phyloP scores from a whole-genome alignment of 768 basidiomycete species.

The Amanita rimosa region DNA sequence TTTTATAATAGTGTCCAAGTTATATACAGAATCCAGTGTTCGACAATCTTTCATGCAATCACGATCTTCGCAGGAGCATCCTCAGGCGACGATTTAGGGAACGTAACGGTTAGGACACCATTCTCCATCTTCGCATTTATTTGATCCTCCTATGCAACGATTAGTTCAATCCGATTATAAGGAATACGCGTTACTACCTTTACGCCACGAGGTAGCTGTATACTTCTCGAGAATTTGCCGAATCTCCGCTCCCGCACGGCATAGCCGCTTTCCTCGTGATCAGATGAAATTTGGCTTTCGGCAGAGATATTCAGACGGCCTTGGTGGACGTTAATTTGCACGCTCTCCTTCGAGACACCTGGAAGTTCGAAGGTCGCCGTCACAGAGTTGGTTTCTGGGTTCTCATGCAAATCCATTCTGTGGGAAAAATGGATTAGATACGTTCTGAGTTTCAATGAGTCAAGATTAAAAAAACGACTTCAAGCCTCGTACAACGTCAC shows the following conservation, averaged over 20 bases:
- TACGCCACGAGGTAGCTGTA: slow-evolving; percentile 43
- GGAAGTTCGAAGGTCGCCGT: slow-evolving; percentile 56
- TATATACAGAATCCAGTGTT: neutral
- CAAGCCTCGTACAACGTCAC: too few relatives aligned
- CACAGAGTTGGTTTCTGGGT: slow-evolving; percentile 33
- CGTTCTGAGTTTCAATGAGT: too few relatives aligned
- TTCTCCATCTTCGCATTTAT: slow-evolving; percentile 37
- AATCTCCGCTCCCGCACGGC: slow-evolving; percentile 41
- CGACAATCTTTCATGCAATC: slow-evolving; percentile 4
- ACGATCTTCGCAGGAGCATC: slow-evolving; percentile 21
- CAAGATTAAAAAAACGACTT: too few relatives aligned
- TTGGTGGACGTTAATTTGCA: slow-evolving; percentile 42
- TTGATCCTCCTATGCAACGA: slow-evolving; percentile 15
- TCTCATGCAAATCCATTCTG: slow-evolving; percentile 52
- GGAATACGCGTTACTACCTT: slow-evolving; percentile 23
- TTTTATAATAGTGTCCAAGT: neutral
- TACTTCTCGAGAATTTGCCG: slow-evolving; percentile 33
- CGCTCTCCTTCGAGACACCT: slow-evolving; percentile 40
- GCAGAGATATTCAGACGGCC: slow-evolving; percentile 27
- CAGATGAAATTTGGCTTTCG: slow-evolving; percentile 25
- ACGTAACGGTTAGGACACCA: slow-evolving; percentile 40
- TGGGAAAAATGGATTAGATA: neutral
- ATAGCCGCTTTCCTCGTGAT: slow-evolving; percentile 28
- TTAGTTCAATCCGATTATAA: neutral
- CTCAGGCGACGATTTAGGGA: slow-evolving; percentile 35